Evolutionary conservation across 768 basidiomycete genomes (phyloP).

Genomic region (Solioccasus polychromus): DNA sequence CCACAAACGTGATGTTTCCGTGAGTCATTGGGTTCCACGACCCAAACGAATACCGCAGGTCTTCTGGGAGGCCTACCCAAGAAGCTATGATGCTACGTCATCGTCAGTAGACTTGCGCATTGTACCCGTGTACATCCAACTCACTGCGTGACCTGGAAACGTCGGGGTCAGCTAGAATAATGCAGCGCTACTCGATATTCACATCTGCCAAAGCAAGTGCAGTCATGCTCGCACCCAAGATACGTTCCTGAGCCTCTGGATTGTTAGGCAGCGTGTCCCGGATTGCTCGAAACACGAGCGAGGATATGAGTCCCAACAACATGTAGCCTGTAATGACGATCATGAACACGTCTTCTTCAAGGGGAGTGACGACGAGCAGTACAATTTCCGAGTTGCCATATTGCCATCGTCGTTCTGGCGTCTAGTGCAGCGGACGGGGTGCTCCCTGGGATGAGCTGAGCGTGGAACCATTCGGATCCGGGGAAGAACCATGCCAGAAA

Average conservation of each 20-base stretch:
- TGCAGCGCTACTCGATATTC: conserved; percentile 22
- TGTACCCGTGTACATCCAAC: conserved; percentile 17
- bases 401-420: conserved; percentile 53
- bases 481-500: conserved; percentile 54
- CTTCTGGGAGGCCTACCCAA: conserved; percentile 54
- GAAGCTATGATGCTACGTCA: conserved; percentile 52
- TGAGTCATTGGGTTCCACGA: conserved; percentile 74
- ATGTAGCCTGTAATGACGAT: conserved; percentile 59
- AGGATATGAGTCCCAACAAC: conserved; percentile 60
- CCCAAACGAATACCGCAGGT: conserved; percentile 46
- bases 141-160: conserved; percentile 58
- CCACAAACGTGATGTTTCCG: conserved; percentile 67
- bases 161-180: conserved; percentile 1
- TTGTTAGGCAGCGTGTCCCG: conserved; percentile 56
- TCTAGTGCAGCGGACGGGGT: conserved; percentile 36
- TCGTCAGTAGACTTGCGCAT: conserved; percentile 1
- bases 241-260: conserved; percentile 62
- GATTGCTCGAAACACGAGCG: conserved; percentile 64
- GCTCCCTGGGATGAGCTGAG: conserved; percentile 54
- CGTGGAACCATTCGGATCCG: conserved; percentile 65
- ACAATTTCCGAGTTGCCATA: conserved; percentile 73
- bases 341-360: too few relatives aligned
- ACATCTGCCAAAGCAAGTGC: conserved; percentile 73
- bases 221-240: conserved; percentile 59
- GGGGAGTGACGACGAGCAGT: too few relatives aligned